These are phyloP conservation scores for Hypoxylon perforatum DNA, from an alignment of 495 filamentous ascomycete genomes.

Conservation along the genomic window DNA sequence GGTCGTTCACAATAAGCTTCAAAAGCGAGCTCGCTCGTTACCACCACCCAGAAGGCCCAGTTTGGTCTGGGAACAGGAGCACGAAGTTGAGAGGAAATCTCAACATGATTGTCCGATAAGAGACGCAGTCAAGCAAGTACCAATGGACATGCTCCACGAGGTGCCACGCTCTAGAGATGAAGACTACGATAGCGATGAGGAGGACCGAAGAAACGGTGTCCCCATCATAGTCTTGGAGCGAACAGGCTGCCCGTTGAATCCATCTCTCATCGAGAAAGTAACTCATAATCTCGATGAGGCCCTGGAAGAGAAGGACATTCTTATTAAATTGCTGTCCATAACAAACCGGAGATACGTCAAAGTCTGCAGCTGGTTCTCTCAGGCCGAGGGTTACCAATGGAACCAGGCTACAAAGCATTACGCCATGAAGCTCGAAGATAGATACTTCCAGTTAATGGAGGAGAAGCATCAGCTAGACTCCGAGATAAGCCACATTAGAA, in stretches of 20 bases:
- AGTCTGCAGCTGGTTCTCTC: conserved; percentile 1
- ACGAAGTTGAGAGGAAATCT: background rate
- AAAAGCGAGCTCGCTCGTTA: conserved; percentile 2
- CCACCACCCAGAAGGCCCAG: background rate
- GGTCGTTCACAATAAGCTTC: background rate
- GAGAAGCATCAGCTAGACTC: conserved; percentile 11
- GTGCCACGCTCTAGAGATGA: background rate
- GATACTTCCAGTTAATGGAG: conserved; percentile 1
- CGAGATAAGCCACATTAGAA: conserved; percentile 7
- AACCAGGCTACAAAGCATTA: background rate
- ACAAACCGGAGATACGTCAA: conserved; percentile 5
- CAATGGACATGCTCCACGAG: background rate
- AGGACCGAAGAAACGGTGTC: conserved; percentile 29
- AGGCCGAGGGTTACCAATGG: conserved; percentile 10
- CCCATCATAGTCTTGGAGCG: conserved; percentile 4
- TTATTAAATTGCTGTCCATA: background rate
- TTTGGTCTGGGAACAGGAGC: background rate
- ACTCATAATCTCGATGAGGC: conserved; percentile 1
- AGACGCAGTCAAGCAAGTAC: background rate
- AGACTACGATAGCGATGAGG: conserved; percentile 29
- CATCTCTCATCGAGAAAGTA: background rate
- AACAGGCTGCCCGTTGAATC: background rate
- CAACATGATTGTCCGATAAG: conserved; percentile 11
- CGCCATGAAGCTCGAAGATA: conserved; percentile 15
- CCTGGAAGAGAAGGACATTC: background rate